These are phyloP conservation scores for Sporisorium reilianum DNA, from an alignment of 1,284 basidiomycete genomes.

Conservation along the genomic window DNA sequence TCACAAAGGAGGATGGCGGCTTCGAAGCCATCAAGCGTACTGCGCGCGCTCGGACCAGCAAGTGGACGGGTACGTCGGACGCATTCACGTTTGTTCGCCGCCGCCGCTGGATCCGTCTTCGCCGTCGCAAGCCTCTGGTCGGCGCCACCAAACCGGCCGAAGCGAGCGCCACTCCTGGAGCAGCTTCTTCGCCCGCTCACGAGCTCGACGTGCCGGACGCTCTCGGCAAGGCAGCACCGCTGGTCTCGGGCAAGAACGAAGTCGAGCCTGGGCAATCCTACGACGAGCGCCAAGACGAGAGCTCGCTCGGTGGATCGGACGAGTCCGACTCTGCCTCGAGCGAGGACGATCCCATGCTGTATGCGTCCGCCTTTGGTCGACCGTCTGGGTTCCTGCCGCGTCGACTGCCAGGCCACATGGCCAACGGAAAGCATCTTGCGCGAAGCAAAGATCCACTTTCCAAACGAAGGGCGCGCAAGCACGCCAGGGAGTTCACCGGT, in stretches of 20 bases:
- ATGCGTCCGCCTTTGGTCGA: constrained; percentile 27
- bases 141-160: constrained; percentile 12
- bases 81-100: constrained; percentile 64
- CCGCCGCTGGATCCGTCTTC: constrained; percentile 65
- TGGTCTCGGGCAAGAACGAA: constrained; percentile 9
- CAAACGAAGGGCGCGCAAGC: constrained; percentile 30
- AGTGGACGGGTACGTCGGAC: constrained; percentile 61
- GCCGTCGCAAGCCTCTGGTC: constrained; percentile 44
- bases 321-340: constrained; percentile 34
- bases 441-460: constrained; percentile 18
- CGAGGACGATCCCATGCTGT: constrained; percentile 48
- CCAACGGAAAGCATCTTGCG: constrained; percentile 39
- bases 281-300: constrained; percentile 28
- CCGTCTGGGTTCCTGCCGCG: constrained; percentile 53
- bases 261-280: constrained; percentile 36
- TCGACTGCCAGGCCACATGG: constrained; percentile 41
- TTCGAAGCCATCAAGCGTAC: constrained; percentile 63
- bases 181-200: constrained; percentile 19
- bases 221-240: neutral
- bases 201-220: constrained; percentile 17
- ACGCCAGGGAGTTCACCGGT: constrained; percentile 56
- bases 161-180: neutral
- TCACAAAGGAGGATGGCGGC: constrained; percentile 59
- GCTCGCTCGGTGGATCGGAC: constrained; percentile 29
- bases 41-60: constrained; percentile 50